Evolutionary conservation across 2,329 filamentous ascomycete genomes (phyloP), one percentile per base, ranked within the genome.

Genomic region (Neobulgaria alba): DNA sequence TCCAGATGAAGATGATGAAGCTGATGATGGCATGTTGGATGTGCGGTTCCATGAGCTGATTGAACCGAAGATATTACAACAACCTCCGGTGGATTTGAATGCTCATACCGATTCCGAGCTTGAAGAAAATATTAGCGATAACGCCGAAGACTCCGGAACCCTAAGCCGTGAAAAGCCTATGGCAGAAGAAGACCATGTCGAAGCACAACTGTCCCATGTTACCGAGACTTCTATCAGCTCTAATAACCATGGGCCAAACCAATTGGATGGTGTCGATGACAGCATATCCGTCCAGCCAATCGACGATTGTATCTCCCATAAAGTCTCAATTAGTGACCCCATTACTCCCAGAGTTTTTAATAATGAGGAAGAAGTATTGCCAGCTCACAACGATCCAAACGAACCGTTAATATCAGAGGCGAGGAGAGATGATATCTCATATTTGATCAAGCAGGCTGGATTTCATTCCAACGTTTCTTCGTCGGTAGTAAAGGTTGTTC

Each of bases 41-140:
- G 43, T 88, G 20, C 53, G 60, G 0, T 81, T 83, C 61, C 57
- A 59, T 2, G 79, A 85, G 16, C 67, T 92, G 56, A 71, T 77
- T 29, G 79, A 87, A 29, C 73, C 82, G 1, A 81, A 79, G 51
- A 64, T 90, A 45, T 59, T 87, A 12, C 72, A 68, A 41, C 60
- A 65, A 45, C 62, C 48, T 35, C 49, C 61, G 43, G 50, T 48
- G 46, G 56, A 57, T 46, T 26, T 45, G 15, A 35, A 35, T 30
- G 32, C 10, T 15, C 10, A 21, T 23, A 31, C 43, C 16, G 43
- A 49, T 14, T 40, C 42, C 10, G 31, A 33, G n/a, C 31, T 41
- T 30, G 43, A 41, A 17, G 45, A 51, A 23, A 39, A 18, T 7
- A 29, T 19, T n/a, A 47, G 16, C 26, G n/a, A 12, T 20, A 21